A percentile compares a stretch with the other conserved stretches of the same genome.
These are phyloP conservation scores for Ophioceras dolichostomum DNA, from an alignment of 2,329 filamentous ascomycete species.

Conservation along the genomic window DNA sequence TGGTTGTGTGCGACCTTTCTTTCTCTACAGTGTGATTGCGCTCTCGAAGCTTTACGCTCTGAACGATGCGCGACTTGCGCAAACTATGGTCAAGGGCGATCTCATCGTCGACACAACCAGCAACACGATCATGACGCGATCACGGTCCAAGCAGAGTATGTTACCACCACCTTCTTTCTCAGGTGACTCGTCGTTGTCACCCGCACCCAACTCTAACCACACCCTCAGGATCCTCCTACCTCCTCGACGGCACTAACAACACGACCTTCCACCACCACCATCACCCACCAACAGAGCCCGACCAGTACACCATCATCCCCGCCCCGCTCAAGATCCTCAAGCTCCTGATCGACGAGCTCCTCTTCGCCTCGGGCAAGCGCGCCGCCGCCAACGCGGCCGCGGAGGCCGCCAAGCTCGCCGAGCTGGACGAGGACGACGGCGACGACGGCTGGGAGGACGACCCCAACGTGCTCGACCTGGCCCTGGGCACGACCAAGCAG, in stretches of 20 bases:
- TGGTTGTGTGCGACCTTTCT: too few species aligned
- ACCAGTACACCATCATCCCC: slow-evolving; percentile 77
- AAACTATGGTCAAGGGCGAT: slow-evolving; percentile 83
- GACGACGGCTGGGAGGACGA: slow-evolving; percentile 89
- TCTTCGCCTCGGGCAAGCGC: slow-evolving; percentile 61
- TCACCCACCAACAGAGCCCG: slow-evolving; percentile 45
- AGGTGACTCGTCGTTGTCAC: too few species aligned
- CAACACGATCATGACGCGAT: slow-evolving; percentile 86
- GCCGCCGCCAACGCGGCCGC: slow-evolving; percentile 46
- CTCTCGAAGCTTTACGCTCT: slow-evolving; percentile 84
- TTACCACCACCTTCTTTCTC: too few species aligned
- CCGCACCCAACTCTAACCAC: too few species aligned
- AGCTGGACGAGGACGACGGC: slow-evolving; percentile 53
- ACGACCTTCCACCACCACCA: too few species aligned
- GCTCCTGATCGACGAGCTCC: slow-evolving; percentile 83
- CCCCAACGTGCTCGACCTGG: slow-evolving; percentile 64
- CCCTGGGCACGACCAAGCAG: slow-evolving; percentile 51
- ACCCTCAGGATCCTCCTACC: too few species aligned
- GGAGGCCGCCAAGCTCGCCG: slow-evolving; percentile 39
- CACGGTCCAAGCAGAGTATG: slow-evolving; percentile 71
- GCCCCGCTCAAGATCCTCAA: slow-evolving; percentile 93
- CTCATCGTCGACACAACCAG: slow-evolving; percentile 62
- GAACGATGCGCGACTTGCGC: slow-evolving; percentile 65
- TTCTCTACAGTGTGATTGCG: slow-evolving; percentile 60
- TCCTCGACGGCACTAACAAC: too few species aligned